A percentile compares a stretch with the other conserved stretches of the same genome.
phyloP scores from a whole-genome alignment of 2,329 filamentous ascomycete genomes.

The Colletotrichum magnum region DNA sequence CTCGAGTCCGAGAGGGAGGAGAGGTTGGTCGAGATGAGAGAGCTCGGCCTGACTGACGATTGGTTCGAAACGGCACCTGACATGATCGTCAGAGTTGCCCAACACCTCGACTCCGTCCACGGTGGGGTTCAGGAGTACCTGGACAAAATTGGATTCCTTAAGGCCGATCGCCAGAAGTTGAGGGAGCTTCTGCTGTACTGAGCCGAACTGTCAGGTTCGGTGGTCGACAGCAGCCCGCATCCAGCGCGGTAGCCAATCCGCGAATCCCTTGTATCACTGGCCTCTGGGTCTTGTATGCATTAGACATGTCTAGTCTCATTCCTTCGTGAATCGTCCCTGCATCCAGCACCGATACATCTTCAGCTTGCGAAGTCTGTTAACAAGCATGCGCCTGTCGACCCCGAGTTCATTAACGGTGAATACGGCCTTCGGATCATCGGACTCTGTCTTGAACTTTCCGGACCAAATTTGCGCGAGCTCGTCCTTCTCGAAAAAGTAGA shows the following conservation, averaged over 20 bases:
- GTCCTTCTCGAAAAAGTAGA: constrained; percentile 96
- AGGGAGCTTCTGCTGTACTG: constrained; percentile 60
- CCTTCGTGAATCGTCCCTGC: constrained; percentile 85
- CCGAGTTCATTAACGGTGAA: constrained; percentile 86
- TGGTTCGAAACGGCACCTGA: constrained; percentile 77
- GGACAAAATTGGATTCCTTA: constrained; percentile 70
- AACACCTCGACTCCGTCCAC: constrained; percentile 72
- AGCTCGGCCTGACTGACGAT: constrained; percentile 79
- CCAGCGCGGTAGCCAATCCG: not conserved
- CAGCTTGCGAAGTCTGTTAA: constrained; percentile 89
- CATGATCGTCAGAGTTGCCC: constrained; percentile 72
- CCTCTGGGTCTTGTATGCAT: not conserved
- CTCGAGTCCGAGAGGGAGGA: constrained; percentile 73
- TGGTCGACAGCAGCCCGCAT: not conserved
- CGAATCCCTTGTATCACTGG: constrained; percentile 5
- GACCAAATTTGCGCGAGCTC: constrained; percentile 87
- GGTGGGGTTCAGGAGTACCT: constrained; percentile 79
- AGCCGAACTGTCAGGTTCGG: constrained; percentile 23
- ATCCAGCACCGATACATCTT: constrained; percentile 99
- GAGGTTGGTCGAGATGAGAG: constrained; percentile 76
- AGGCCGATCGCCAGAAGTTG: constrained; percentile 57
- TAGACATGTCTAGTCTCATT: constrained; percentile 53
- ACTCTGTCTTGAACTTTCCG: constrained; percentile 52
- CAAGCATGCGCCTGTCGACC: constrained; percentile 88
- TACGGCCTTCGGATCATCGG: constrained; percentile 48